Conservation (phyloP, 345 rosid genomes). For the Eucalyptus virginea region DNA sequence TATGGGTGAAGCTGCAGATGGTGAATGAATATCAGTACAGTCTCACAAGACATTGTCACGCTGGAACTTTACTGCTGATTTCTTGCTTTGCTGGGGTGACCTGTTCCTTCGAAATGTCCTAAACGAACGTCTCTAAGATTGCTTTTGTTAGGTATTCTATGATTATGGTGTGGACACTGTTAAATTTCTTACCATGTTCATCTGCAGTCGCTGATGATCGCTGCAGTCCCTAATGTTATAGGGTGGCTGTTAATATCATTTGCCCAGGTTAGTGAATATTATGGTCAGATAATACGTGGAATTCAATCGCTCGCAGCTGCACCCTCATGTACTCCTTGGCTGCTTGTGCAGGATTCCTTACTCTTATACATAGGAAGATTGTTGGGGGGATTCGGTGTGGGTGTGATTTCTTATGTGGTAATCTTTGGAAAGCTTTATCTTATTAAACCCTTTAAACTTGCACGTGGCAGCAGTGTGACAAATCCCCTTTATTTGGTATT, state of each 20-base stretch:
- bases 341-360: slow-evolving; percentile 40
- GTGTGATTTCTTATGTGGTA: slow-evolving; percentile 67
- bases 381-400: slow-evolving; percentile 70
- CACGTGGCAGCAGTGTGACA: not conserved
- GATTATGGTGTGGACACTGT: slow-evolving; percentile 8
- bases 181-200: slow-evolving; percentile 25
- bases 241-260: slow-evolving; percentile 70
- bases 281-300: not conserved
- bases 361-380: slow-evolving; percentile 67
- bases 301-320: not conserved
- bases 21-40: not conserved
- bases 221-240: slow-evolving; percentile 64
- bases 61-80: not conserved
- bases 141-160: not conserved
- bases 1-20: not conserved
- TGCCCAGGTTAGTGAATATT: slow-evolving; percentile 32
- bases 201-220: slow-evolving; percentile 62
- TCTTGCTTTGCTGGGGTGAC: not conserved
- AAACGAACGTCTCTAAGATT: not conserved
- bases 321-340: not conserved
- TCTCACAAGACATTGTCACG: not conserved
- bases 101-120: not conserved
- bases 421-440: not conserved
- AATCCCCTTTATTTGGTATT: not conserved
- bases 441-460: not conserved